Base-by-base conservation (phyloP, 78 protist genomes). In the Polysphondylium violaceum region DNA sequence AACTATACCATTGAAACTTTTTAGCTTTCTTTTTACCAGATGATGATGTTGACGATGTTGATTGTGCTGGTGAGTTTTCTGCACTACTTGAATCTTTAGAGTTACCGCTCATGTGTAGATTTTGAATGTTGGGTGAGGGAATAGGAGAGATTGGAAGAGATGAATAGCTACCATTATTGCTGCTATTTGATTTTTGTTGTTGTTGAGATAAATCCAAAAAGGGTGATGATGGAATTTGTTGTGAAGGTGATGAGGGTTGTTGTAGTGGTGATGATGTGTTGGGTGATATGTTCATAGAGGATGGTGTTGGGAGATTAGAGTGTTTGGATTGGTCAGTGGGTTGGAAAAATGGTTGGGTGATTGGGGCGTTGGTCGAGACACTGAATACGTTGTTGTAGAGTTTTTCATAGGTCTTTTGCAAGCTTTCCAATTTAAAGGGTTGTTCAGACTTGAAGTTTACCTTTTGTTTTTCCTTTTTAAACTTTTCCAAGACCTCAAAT, bases 1-100 rank as follows among this genome's bases (percentile, higher is more conserved):
- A 69, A 33, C 38, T 69, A 83, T 67, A 71, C 91, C 79, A 83
- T 36, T 83, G 91, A 41, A 43, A 83, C 19, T 69, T 83, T 25
- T 83, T 83, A 44, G 68, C 51, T 40, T 83, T 67, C 19, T 79
- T 64, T n/a, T 56, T 75, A 27, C 25, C 58, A 41, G 35, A 68
- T 68, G 76, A 16, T 68, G 76, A n/a, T 11, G 75, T 21, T 21
- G 11, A 31, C 17, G 75, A 27, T 21, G n/a, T 17, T 35, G 36
- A 33, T 40, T 29, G 68, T 56, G 69, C 1, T n/a, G 41, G 29
- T 19, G 27, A 25, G 4, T 23, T 43, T 47, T 40, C 16, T n/a
- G 43, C 21, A 17, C 31, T 36, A 25, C 21, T 33, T 33, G 72
- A n/a, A n/a, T n/a, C n/a, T n/a, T n/a, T n/a, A n/a, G n/a, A n/a